Evolutionary conservation across 2,329 filamentous ascomycete species (phyloP), one percentile per base, ranked within the genome.

Genomic region (Elsinoe fawcettii): DNA sequence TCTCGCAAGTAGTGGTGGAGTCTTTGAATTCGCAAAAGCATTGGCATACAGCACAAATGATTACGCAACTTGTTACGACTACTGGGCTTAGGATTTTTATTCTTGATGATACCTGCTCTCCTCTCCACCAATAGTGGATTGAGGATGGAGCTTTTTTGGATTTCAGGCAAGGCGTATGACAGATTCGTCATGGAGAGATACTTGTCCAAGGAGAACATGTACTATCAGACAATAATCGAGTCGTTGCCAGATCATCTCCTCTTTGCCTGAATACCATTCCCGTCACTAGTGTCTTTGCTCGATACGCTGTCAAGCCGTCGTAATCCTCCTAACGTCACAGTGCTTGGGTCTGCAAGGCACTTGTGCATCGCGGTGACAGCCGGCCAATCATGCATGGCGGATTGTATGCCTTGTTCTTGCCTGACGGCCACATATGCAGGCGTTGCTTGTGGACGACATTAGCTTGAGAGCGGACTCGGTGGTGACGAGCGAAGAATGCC

Each of bases 61-160:
- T 34, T 34, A 34, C 30, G 46, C 25, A 30, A n/a, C 34, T 51
- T 51, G 27, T 51, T 51, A 51, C n/a, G 46, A 36, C 16, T 12
- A 18, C 25, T 51, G 46, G 46, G 46, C 23, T 51, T 32, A 14
- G 46, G 32, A n/a, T 22, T 53, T 30, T 39, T 53, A 27, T 37
- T 37, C 20, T 53, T 53, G 8, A 39, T 22, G 49, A 53, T 53
- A 53, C 49, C 49, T 53, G 49, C 49, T 53, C 49, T 39, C 32
- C 32, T 53, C 49, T 53, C 18, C 49, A n/a, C 12, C n/a, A 20
- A 22, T n/a, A 9, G 20, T 23, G 49, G 32, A 39, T 53, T 11
- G 49, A 53, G 49, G 49, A 25, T 53, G 14, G 49, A 53, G 49
- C 49, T 53, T 53, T n/a, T 53, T 18, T 34, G 32, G 14, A n/a